Conservation (phyloP, 2,329 filamentous ascomycete genomes). For the Colletotrichum orbiculare region DNA sequence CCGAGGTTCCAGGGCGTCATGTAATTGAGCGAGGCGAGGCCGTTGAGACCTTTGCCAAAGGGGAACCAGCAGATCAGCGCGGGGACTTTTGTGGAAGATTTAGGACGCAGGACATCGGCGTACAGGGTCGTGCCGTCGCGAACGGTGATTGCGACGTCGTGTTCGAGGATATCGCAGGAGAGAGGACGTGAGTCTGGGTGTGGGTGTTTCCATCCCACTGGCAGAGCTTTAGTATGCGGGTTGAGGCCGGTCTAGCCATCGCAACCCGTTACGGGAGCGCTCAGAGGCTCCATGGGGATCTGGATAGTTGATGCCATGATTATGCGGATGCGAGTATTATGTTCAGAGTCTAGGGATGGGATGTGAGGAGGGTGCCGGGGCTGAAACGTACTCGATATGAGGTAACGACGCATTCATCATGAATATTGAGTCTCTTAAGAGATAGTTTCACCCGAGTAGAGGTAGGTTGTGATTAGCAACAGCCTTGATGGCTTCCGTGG, state of each 20-base stretch:
- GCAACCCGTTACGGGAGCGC: not conserved
- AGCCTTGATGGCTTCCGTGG: not conserved
- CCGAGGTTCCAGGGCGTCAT: constrained; percentile 53
- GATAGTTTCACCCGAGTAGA: too few relatives aligned
- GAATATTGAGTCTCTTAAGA: too few relatives aligned
- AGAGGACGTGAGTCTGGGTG: constrained; percentile 10
- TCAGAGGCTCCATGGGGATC: constrained; percentile 18
- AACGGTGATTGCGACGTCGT: constrained; percentile 53
- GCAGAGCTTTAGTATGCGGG: constrained; percentile 51
- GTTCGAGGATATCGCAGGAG: constrained; percentile 49
- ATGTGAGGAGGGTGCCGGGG: not conserved
- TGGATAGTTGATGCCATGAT: not conserved
- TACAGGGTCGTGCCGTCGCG: constrained; percentile 55
- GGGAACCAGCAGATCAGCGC: constrained; percentile 56
- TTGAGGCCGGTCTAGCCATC: constrained; percentile 42
- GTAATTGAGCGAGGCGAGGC: constrained; percentile 48
- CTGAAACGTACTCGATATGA: not conserved
- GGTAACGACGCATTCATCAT: not conserved
- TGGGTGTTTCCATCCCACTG: constrained; percentile 49
- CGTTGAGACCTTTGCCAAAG: constrained; percentile 57
- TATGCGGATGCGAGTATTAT: not conserved
- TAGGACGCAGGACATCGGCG: constrained; percentile 56
- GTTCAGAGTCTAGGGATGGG: not conserved
- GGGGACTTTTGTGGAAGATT: constrained; percentile 48
- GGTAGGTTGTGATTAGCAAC: not conserved